Conservation (phyloP, 2,329 filamentous ascomycete genomes). For the Colletotrichum simmondsii region DNA sequence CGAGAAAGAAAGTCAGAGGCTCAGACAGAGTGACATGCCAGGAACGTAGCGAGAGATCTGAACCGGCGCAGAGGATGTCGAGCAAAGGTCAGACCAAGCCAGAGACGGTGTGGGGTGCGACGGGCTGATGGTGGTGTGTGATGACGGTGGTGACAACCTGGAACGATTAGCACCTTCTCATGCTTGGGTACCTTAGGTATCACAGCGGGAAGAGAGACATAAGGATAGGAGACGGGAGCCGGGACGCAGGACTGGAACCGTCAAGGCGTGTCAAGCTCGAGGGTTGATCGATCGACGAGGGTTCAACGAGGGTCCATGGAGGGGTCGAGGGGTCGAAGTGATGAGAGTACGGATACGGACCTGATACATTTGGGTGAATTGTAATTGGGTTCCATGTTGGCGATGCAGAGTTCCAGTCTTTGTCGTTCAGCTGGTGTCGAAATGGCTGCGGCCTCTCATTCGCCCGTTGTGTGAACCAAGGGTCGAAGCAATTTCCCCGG, state of each 20-base stretch:
- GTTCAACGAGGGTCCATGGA: not conserved
- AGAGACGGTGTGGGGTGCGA: constrained; percentile 5
- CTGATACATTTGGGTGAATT: not conserved
- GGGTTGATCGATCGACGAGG: not conserved
- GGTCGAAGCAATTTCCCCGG: constrained; percentile 1
- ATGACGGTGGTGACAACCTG: not conserved
- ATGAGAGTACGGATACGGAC: not conserved
- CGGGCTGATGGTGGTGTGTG: not conserved
- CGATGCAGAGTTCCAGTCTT: not conserved
- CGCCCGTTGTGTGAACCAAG: not conserved
- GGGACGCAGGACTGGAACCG: not conserved
- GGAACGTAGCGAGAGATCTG: not conserved
- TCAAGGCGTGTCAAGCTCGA: not conserved
- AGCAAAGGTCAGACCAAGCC: not conserved
- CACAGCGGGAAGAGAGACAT: not conserved
- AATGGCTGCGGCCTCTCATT: constrained; percentile 1
- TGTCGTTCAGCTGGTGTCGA: constrained; percentile 21
- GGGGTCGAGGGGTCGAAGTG: not conserved
- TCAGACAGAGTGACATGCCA: not conserved
- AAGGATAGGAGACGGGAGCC: not conserved
- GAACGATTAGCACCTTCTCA: too few relatives aligned
- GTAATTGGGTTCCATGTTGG: not conserved
- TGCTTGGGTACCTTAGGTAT: too few relatives aligned
- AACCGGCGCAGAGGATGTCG: too few relatives aligned
- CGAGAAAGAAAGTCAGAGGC: not conserved